These are phyloP conservation scores for Diplosphaera chodatii DNA, from an alignment of 139 green algal genomes.

Conservation along the genomic window DNA sequence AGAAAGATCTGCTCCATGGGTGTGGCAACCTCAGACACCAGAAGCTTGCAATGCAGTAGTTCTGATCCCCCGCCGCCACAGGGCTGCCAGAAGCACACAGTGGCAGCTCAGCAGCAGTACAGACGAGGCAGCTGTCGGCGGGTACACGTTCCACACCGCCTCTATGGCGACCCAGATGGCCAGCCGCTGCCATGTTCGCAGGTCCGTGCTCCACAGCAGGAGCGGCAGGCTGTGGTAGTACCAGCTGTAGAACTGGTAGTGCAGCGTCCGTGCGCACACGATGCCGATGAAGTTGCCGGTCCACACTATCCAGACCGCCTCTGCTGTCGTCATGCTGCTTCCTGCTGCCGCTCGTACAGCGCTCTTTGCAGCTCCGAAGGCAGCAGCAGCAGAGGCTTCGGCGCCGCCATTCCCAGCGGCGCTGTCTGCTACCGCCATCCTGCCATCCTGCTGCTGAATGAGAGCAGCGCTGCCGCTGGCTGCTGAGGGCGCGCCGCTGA, in stretches of 20 bases:
- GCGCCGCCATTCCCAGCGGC: no score
- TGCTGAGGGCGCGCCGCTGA: no score
- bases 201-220: conserved; percentile 46
- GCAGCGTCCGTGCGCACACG: conserved; percentile 61
- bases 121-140: neutral
- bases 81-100: neutral
- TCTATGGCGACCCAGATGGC: conserved; percentile 49
- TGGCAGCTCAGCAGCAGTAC: conserved; percentile 7
- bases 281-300: conserved; percentile 74
- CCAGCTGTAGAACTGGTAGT: conserved; percentile 91
- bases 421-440: no score
- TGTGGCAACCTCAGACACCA: no score
- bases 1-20: no score
- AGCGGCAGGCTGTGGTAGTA: conserved; percentile 75
- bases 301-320: conserved; percentile 49
- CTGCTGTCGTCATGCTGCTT: neutral
- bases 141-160: conserved; percentile 46
- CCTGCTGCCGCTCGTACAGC: neutral
- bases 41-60: no score
- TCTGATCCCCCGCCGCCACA: conserved; percentile 10
- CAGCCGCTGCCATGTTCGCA: conserved; percentile 12
- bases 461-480: no score
- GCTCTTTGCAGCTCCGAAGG: no score
- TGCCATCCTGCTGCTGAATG: no score
- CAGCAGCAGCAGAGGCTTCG: no score